These are phyloP conservation scores for Paecilomyces sp. DNA, from an alignment of 2,329 filamentous ascomycete species.

Conservation along the genomic window DNA sequence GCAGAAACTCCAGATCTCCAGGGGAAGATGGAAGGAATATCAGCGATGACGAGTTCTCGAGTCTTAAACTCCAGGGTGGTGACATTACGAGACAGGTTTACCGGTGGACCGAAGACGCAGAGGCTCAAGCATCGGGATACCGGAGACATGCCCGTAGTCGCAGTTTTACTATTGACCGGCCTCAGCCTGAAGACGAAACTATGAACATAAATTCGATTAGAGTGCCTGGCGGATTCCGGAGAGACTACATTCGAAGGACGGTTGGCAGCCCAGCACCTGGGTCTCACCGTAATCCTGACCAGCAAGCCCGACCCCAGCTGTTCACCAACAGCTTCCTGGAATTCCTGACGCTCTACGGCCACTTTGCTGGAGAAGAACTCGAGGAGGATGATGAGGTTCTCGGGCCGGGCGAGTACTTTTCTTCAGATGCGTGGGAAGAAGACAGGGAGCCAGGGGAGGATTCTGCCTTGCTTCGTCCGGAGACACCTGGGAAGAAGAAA, in stretches of 20 bases:
- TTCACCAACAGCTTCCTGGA: constrained; percentile 93
- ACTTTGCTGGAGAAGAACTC: constrained; percentile 94
- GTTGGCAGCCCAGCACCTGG: constrained; percentile 57
- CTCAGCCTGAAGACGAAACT: constrained; percentile 70
- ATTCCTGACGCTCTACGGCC: constrained; percentile 89
- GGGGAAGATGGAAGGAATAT: constrained; percentile 22
- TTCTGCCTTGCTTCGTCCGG: constrained; percentile 67
- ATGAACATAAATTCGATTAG: constrained; percentile 87
- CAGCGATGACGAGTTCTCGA: constrained; percentile 82
- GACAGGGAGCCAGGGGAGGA: constrained; percentile 79
- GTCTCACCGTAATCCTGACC: constrained; percentile 27
- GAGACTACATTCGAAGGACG: constrained; percentile 76
- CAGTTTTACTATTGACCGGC: constrained; percentile 74
- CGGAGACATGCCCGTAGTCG: constrained; percentile 68
- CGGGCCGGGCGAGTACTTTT: constrained; percentile 84
- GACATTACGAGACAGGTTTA: constrained; percentile 95
- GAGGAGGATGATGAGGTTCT: constrained; percentile 93
- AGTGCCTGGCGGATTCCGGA: constrained; percentile 84
- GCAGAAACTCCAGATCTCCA: constrained; percentile 21
- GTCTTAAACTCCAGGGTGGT: constrained; percentile 83
- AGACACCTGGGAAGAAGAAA: constrained; percentile 62
- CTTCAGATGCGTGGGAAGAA: constrained; percentile 63
- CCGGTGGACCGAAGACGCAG: constrained; percentile 87
- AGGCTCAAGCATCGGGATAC: constrained; percentile 49
- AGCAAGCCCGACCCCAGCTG: constrained; percentile 49